Base-by-base conservation (phyloP, 192 early-diverging fungal species). In the Coemansia sp. region DNA sequence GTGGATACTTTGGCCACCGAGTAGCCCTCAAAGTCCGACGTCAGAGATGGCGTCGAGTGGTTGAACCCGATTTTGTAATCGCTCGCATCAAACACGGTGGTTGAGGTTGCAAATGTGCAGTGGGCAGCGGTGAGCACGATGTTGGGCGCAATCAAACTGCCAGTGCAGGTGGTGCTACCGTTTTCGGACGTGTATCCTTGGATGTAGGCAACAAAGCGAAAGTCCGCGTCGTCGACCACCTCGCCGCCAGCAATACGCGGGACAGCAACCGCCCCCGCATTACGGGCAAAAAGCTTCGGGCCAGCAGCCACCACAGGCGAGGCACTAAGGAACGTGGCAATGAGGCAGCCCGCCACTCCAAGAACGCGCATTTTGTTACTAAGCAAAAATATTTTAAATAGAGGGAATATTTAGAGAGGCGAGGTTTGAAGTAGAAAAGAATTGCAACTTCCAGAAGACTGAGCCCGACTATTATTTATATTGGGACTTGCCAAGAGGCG, bases 51-150 rank as follows among this genome's bases (percentile, higher is more conserved):
- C 0, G 44, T 57, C 8, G 28, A 35, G 34, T 64, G 64, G 1
- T 49, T 41, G 21, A 75, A 67, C 3, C 51, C 43, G 8, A 75
- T 50, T 8, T 50, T 29, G 10, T 49, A 50, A 14, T 60, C 42
- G 21, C 36, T 43, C 2, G 55, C 39, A 0, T 50, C 28, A 21
- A 44, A 64, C 0, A 2, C 0, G 0, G 9, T 31, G 0, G 34
- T 27, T 8, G 15, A n/a, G 20, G 34, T 50, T 5, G 31, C 27
- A 25, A 56, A 59, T 0, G 58, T 44, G 38, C 79, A 80, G 32
- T 80, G 79, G 0, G 59, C 79, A 0, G 79, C 79, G 0, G 73
- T 70, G 11, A 80, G 50, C 22, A 80, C 65, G 8, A 65, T 46
- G 11, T 76, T 73, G 17, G 68, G 53, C 1, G 69, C 62, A 35